phyloP scores from a whole-genome alignment of 768 basidiomycete genomes.

The Termitomyces sp. region DNA sequence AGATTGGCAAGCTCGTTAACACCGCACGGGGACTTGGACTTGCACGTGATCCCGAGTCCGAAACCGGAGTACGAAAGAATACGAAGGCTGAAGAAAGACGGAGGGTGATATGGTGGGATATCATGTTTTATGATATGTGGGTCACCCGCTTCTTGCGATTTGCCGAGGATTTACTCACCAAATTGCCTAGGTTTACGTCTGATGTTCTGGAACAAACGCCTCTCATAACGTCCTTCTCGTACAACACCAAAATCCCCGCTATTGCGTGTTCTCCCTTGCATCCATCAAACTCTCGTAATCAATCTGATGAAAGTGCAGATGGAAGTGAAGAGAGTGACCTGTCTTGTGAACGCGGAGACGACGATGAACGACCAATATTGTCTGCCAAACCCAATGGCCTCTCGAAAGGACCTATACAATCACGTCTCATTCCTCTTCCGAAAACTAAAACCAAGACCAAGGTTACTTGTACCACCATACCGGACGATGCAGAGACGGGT shows the following conservation, averaged over 20 bases:
- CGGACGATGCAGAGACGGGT: constrained; percentile 11
- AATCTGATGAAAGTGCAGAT: background rate
- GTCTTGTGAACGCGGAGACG: background rate
- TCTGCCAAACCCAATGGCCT: background rate
- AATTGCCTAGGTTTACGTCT: constrained; percentile 54
- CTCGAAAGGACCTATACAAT: background rate
- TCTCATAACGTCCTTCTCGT: constrained; percentile 51
- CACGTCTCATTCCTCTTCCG: background rate
- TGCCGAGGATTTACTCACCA: background rate
- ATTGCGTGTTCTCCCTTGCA: constrained; percentile 31
- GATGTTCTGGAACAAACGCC: constrained; percentile 66
- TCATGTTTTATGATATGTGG: constrained; percentile 74
- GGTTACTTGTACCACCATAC: background rate
- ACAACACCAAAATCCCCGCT: constrained; percentile 52
- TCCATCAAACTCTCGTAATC: background rate
- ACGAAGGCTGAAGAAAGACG: constrained; percentile 12
- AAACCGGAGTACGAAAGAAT: constrained; percentile 1
- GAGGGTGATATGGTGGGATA: constrained; percentile 70
- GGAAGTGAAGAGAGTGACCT: background rate
- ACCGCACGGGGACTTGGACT: constrained; percentile 64
- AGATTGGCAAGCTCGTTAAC: constrained; percentile 72
- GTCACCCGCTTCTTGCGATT: constrained; percentile 25
- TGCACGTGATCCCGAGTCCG: constrained; percentile 55
- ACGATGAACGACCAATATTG: background rate
- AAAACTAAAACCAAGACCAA: constrained; percentile 5